phyloP scores from a whole-genome alignment of 1,284 basidiomycete species.

The Ceratobasidium sp. region DNA sequence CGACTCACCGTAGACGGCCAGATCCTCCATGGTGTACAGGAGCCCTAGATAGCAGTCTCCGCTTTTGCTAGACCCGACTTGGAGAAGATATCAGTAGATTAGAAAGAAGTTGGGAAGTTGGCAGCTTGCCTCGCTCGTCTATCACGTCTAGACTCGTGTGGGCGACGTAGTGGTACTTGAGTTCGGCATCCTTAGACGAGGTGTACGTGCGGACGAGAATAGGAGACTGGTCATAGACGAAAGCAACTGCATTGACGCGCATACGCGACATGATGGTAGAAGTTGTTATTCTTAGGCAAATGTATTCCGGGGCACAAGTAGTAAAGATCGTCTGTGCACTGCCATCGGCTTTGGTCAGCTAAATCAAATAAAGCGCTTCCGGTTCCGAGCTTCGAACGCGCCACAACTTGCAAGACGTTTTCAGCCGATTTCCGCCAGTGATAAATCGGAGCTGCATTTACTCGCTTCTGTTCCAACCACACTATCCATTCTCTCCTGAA shows the following conservation, averaged over 20 bases:
- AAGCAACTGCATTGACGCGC: constrained; percentile 45
- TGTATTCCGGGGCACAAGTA: background rate
- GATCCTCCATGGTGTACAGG: constrained; percentile 81
- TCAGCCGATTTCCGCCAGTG: constrained; percentile 22
- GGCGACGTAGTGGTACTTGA: constrained; percentile 47
- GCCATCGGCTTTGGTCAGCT: constrained; percentile 9
- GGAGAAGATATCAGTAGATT: constrained; percentile 47
- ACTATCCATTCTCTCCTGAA: background rate
- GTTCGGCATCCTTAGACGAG: constrained; percentile 39
- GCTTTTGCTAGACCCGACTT: constrained; percentile 59
- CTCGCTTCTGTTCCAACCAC: too few relatives aligned
- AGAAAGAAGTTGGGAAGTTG: constrained; percentile 2
- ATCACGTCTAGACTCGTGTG: constrained; percentile 47
- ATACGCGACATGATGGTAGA: constrained; percentile 17
- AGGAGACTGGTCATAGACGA: constrained; percentile 43
- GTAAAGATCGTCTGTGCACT: background rate
- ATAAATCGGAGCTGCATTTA: constrained; percentile 22
- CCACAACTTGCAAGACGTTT: constrained; percentile 28
- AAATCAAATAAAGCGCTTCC: constrained; percentile 22
- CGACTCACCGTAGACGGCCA: constrained; percentile 73
- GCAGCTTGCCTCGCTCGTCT: constrained; percentile 45
- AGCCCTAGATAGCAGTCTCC: constrained; percentile 80
- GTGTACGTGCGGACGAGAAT: constrained; percentile 46
- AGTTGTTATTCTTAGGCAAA: background rate
- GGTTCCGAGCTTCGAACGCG: constrained; percentile 26